A percentile compares a stretch with the other conserved stretches of the same genome.
Evolutionary conservation across 257 asterid species (phyloP).

Genomic region (Apocynum venetum): DNA sequence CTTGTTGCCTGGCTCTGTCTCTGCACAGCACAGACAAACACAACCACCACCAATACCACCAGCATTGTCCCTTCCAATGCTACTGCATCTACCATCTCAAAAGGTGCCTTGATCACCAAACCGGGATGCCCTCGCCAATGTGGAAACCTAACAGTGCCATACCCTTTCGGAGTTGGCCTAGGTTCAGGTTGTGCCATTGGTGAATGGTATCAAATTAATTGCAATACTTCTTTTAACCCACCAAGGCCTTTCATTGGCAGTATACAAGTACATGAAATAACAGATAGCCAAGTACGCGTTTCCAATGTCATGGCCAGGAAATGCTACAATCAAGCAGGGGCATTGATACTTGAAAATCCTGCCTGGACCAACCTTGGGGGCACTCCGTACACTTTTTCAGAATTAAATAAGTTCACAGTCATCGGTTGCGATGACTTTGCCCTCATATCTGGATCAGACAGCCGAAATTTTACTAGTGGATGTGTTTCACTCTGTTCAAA

Average conservation of each 20-base stretch:
- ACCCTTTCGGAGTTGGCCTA: conserved; percentile 37
- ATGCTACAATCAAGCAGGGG: conserved; percentile 45
- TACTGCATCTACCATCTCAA: conserved; percentile 14
- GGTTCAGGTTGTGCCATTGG: conserved; percentile 37
- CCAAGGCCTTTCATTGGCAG: conserved; percentile 35
- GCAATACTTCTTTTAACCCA: conserved; percentile 42
- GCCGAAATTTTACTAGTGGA: conserved; percentile 40
- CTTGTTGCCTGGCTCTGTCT: conserved; percentile 17
- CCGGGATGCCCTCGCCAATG: conserved; percentile 35
- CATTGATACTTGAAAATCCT: not conserved
- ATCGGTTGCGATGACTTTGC: conserved; percentile 67
- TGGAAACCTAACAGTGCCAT: conserved; percentile 40
- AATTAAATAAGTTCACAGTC: conserved; percentile 43
- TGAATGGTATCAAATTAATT: conserved; percentile 32
- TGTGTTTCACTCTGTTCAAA: conserved; percentile 44
- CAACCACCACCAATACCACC: conserved; percentile 18
- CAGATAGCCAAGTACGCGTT: conserved; percentile 50
- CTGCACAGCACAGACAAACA: conserved; percentile 22
- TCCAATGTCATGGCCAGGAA: conserved; percentile 35
- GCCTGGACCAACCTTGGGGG: conserved; percentile 29
- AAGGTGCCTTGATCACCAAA: conserved; percentile 30
- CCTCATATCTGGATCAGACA: conserved; percentile 19
- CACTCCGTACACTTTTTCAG: conserved; percentile 50
- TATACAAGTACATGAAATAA: conserved; percentile 34
- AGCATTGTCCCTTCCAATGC: not conserved